Percentiles rank a stretch among this genome's conserved stretches.
phyloP scores from a whole-genome alignment of 768 basidiomycete species.

The Exsudoporus frostii region DNA sequence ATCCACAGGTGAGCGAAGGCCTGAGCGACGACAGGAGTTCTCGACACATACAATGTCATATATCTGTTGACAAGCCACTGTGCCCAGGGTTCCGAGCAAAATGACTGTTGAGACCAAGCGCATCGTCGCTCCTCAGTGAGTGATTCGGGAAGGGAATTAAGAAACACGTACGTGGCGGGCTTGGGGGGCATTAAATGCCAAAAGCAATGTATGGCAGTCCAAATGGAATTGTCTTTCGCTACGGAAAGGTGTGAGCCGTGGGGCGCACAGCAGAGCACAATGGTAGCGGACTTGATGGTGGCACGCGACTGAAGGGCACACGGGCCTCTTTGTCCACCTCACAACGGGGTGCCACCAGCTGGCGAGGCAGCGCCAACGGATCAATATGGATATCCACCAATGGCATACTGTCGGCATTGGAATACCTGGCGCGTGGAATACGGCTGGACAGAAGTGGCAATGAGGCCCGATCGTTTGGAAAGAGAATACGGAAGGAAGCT shows the following conservation, averaged over 20 bases:
- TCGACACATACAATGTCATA: conserved; percentile 45
- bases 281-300: background rate
- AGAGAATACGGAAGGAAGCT: background rate
- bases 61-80: conserved; percentile 46
- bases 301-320: background rate
- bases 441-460: background rate
- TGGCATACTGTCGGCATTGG: background rate
- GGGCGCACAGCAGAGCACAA: background rate
- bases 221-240: background rate
- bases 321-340: background rate
- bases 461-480: background rate
- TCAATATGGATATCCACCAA: background rate
- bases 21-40: background rate
- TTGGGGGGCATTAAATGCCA: conserved; percentile 17
- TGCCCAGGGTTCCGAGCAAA: conserved; percentile 19
- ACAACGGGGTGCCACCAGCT: background rate
- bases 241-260: background rate
- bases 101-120: conserved; percentile 13
- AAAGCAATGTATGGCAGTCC: conserved; percentile 4
- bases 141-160: background rate
- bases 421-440: background rate
- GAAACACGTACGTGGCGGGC: background rate
- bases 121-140: conserved; percentile 8
- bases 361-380: background rate
- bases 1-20: background rate